Conservation (phyloP, 2,329 filamentous ascomycete species). For the Amphichorda felina region DNA sequence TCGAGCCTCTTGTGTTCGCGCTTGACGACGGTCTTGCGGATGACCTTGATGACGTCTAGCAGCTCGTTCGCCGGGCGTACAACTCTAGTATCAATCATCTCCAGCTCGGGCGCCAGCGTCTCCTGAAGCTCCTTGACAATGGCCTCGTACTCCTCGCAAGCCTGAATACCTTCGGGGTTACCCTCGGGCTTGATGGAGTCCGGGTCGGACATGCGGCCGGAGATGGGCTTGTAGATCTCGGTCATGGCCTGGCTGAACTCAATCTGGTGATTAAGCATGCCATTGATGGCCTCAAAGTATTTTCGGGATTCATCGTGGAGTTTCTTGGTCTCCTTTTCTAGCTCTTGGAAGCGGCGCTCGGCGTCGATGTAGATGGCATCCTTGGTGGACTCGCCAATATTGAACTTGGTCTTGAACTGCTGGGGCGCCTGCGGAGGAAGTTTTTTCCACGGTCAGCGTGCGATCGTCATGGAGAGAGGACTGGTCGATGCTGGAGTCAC, state of each 20-base stretch:
- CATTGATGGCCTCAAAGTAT: conserved; percentile 96
- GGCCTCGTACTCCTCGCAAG: conserved; percentile 91
- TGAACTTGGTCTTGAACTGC: conserved; percentile 83
- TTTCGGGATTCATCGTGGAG: conserved; percentile 95
- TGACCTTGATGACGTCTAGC: conserved; percentile 87
- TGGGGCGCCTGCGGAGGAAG: conserved; percentile 70
- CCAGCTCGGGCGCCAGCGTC: conserved; percentile 79
- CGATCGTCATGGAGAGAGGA: no score
- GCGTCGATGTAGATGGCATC: conserved; percentile 92
- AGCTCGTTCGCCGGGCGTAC: conserved; percentile 90
- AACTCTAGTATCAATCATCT: conserved; percentile 91
- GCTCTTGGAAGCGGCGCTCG: conserved; percentile 84
- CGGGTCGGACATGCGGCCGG: conserved; percentile 87
- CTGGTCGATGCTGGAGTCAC: background rate
- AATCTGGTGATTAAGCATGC: conserved; percentile 95
- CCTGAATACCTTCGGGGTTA: conserved; percentile 84
- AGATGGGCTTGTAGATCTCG: conserved; percentile 97
- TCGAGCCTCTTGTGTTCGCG: conserved; percentile 96
- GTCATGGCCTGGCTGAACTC: conserved; percentile 94
- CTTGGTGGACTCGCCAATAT: conserved; percentile 90
- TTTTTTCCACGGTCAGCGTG: background rate
- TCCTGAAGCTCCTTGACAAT: conserved; percentile 86
- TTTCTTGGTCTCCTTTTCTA: conserved; percentile 92
- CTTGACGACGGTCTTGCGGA: conserved; percentile 79
- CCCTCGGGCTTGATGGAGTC: conserved; percentile 71